These are phyloP conservation scores for Actinomortierella wolfii DNA, from an alignment of 371 early-diverging fungal genomes.

Conservation along the genomic window DNA sequence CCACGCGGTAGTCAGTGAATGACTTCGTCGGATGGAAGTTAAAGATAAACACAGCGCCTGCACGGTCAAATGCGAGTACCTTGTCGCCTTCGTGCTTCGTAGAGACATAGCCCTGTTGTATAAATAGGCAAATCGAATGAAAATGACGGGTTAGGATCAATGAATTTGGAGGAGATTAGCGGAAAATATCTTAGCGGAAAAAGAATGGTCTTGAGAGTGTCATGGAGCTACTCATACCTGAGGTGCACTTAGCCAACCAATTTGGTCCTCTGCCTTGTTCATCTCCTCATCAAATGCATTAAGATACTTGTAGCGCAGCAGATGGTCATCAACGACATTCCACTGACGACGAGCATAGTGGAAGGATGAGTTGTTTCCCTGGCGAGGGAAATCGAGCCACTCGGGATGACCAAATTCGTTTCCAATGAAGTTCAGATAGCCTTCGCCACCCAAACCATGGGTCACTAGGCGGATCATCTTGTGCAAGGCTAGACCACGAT, in stretches of 20 bases:
- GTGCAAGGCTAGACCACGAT: constrained; percentile 93
- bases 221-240: constrained; percentile 47
- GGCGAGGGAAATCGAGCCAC: constrained; percentile 98
- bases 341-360: constrained; percentile 95
- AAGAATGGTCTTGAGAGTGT: constrained; percentile 9
- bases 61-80: constrained; percentile 92
- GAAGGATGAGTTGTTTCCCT: constrained; percentile 89
- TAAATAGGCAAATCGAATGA: not conserved
- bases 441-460: constrained; percentile 91
- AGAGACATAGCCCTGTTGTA: constrained; percentile 69
- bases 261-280: constrained; percentile 71
- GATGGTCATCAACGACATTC: constrained; percentile 84
- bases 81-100: constrained; percentile 93
- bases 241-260: constrained; percentile 70
- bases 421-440: constrained; percentile 95
- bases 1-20: constrained; percentile 87
- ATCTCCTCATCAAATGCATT: constrained; percentile 89
- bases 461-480: constrained; percentile 95
- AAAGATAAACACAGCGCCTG: constrained; percentile 85
- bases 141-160: not conserved
- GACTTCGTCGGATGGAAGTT: constrained; percentile 92
- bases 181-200: constrained; percentile 6
- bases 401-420: constrained; percentile 98
- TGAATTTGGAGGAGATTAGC: constrained; percentile 1
- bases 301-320: constrained; percentile 91